Evolutionary conservation across 1,284 basidiomycete species (phyloP), one percentile per base, ranked within the genome.

Genomic region (Ganoderma meredithae): DNA sequence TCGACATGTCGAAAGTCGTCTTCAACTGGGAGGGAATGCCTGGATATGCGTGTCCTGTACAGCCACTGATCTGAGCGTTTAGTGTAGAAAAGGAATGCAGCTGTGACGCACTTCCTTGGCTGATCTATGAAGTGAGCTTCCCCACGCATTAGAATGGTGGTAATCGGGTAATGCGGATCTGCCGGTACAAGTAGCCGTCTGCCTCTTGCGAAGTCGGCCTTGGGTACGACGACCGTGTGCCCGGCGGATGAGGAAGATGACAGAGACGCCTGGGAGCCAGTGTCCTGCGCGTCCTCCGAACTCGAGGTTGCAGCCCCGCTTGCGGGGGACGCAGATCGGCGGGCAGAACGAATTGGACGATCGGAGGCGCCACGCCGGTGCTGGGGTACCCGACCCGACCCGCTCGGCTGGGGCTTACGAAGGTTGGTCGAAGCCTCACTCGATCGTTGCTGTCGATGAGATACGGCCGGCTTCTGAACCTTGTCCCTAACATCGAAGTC

Each of bases 91-190:
- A 55, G 31, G 58, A 67, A 64, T 64, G 62, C 58, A 59, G 3
- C 40, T 60, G 69, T 41, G 36, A 62, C 71, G 78, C 78, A 78
- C 77, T 64, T 76, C 70, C 63, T 71, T 75, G 67, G 65, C 53
- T 80, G 78, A 70, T 83, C 72, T 68, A 87, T 83, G 72, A 86
- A 87, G 66, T 88, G 83, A 19, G 81, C 76, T 69, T 88, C 85
- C 31, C 82, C 83, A 55, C 84, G 79, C 85, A 88, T 85, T 36
- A 84, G 83, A 56, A 88, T 78, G 22, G 85, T 82, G 53, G 82
- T 79, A 40, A 85, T 71, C 13, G 84, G 83, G 52, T 82, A 71
- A 49, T 73, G 72, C 27, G 69, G 65, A 59, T 78, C 74, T 39
- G 69, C 60, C 47, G 84, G 82, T 33, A 82, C 73, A 19, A 88